A percentile compares a stretch with the other conserved stretches of the same genome.
Evolutionary conservation across 495 filamentous ascomycete species (phyloP).

Genomic region (Neurospora africana): DNA sequence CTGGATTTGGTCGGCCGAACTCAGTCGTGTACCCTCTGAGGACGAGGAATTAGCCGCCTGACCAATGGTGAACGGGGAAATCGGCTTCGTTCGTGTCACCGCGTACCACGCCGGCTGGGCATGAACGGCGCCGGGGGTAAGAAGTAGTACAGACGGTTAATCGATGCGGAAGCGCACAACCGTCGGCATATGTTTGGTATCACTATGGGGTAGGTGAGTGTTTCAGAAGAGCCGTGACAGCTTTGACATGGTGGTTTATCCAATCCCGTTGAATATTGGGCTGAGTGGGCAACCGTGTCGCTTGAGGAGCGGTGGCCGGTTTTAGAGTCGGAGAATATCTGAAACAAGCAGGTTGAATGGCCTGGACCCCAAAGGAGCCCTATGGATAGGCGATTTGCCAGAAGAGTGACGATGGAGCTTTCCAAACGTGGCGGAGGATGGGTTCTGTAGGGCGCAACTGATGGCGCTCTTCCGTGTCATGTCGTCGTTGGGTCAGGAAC

Average conservation of each 20-base stretch:
- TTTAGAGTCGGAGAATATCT: not conserved
- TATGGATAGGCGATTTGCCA: not conserved
- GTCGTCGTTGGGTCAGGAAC: not conserved
- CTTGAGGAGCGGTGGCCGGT: not conserved
- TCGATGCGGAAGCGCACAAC: not conserved
- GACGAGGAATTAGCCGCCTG: not conserved
- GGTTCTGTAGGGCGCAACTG: not conserved
- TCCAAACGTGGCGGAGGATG: not conserved
- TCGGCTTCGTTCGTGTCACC: constrained; percentile 1
- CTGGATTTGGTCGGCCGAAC: not conserved
- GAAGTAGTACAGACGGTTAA: constrained; percentile 3
- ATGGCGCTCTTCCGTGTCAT: not conserved
- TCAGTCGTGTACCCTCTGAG: not conserved
- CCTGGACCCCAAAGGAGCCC: not conserved
- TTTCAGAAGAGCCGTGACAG: constrained; percentile 7
- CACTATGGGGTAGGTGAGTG: constrained; percentile 3
- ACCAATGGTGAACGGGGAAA: not conserved
- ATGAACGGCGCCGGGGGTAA: not conserved
- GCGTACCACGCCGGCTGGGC: constrained; percentile 8
- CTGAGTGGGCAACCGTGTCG: not conserved
- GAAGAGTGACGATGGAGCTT: not conserved
- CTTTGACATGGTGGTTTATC: not conserved
- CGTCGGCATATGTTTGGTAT: not conserved
- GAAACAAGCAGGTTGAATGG: not conserved
- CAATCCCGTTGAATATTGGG: not conserved